Evolutionary conservation across 768 basidiomycete genomes (phyloP).

Genomic region (Pisolithus orientalis): DNA sequence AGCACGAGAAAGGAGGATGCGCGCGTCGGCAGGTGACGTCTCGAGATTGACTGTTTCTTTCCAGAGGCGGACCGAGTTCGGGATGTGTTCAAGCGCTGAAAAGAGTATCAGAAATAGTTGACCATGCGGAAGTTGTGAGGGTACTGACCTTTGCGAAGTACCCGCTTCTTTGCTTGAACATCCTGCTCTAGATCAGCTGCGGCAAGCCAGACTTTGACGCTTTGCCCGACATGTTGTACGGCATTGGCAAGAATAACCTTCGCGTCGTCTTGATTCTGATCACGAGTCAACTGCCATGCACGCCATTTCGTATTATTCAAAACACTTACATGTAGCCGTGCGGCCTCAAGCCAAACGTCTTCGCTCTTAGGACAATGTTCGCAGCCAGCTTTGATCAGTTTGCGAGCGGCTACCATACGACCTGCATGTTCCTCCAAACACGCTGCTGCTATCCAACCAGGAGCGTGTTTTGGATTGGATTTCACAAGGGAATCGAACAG

Average conservation of each 20-base stretch:
- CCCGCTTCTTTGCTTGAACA: slow-evolving; percentile 79
- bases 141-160: slow-evolving; percentile 77
- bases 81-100: slow-evolving; percentile 91
- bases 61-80: slow-evolving; percentile 95
- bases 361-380: slow-evolving; percentile 95
- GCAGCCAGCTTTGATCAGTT: slow-evolving; percentile 89
- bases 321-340: slow-evolving; percentile 74
- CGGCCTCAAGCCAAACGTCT: slow-evolving; percentile 98
- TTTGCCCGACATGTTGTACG: slow-evolving; percentile 89
- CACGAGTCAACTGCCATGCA: background rate
- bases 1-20: slow-evolving; percentile 86
- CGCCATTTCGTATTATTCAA: background rate
- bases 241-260: slow-evolving; percentile 93
- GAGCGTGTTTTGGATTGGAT: slow-evolving; percentile 95
- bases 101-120: background rate
- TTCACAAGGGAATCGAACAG: slow-evolving; percentile 95
- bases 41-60: slow-evolving; percentile 98
- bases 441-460: slow-evolving; percentile 98
- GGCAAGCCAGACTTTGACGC: slow-evolving; percentile 94
- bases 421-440: slow-evolving; percentile 95
- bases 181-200: slow-evolving; percentile 89
- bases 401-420: slow-evolving; percentile 90
- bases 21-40: slow-evolving; percentile 80
- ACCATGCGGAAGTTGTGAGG: background rate
- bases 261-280: slow-evolving; percentile 83